A percentile compares a stretch with the other conserved stretches of the same genome.
Evolutionary conservation across 495 filamentous ascomycete genomes (phyloP).

Genomic region (Podospora comata): DNA sequence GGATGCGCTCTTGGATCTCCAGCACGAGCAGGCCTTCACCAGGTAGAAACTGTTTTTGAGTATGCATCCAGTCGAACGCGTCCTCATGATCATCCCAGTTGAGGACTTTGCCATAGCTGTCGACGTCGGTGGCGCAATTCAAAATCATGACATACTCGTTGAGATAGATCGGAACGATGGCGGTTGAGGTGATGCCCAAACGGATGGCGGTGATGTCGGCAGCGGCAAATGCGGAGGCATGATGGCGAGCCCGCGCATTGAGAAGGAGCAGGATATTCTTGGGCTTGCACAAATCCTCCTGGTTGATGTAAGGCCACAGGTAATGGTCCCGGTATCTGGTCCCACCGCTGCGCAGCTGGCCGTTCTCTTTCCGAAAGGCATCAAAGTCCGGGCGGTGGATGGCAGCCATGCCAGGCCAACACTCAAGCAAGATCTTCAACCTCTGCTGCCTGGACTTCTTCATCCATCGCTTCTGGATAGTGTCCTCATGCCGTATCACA

Average conservation of each 20-base stretch:
- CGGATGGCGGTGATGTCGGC: conserved; percentile 33
- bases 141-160: conserved; percentile 45
- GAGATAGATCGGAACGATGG: conserved; percentile 32
- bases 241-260: conserved; percentile 45
- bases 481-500: conserved; percentile 44
- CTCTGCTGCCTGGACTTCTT: conserved; percentile 47
- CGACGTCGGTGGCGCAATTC: conserved; percentile 27
- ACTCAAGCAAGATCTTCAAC: conserved; percentile 38
- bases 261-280: conserved; percentile 48
- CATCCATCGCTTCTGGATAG: conserved; percentile 48
- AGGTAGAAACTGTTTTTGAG: conserved; percentile 25
- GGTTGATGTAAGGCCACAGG: conserved; percentile 56
- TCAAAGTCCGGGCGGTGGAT: conserved; percentile 52
- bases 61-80: conserved; percentile 13
- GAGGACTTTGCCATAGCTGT: conserved; percentile 48
- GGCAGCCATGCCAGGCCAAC: conserved; percentile 49
- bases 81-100: conserved; percentile 34
- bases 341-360: conserved; percentile 7
- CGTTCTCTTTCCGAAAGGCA: conserved; percentile 34
- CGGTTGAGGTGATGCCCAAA: too few relatives aligned
- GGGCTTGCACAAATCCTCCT: conserved; percentile 50
- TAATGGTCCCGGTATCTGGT: conserved; percentile 27
- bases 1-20: conserved; percentile 45
- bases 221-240: conserved; percentile 41
- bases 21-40: conserved; percentile 47